Percentiles rank a stretch among this genome's conserved stretches.
phyloP scores from a whole-genome alignment of 768 basidiomycete species.

The Dentipellis fragilis region DNA sequence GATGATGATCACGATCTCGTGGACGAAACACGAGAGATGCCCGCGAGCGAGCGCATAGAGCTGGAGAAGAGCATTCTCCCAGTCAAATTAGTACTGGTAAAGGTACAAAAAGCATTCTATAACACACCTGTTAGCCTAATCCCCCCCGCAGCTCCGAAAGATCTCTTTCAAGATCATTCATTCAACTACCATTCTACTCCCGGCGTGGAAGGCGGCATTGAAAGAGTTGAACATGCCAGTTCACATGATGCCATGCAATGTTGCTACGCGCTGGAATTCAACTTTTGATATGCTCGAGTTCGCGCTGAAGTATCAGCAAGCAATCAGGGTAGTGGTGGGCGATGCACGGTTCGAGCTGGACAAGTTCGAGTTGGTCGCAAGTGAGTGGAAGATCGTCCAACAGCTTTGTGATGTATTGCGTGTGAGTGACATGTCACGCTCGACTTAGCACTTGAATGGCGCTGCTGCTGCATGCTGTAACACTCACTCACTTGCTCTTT shows the following conservation, averaged over 20 bases:
- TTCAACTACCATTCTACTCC: slow-evolving; percentile 15
- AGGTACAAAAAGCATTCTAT: slow-evolving; percentile 18
- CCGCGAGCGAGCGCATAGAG: slow-evolving; percentile 6
- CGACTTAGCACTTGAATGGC: no score
- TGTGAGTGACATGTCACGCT: neutral
- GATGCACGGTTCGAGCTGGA: neutral
- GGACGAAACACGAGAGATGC: slow-evolving; percentile 15
- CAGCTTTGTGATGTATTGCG: neutral
- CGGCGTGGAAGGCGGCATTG: slow-evolving; percentile 11
- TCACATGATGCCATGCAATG: slow-evolving; percentile 15
- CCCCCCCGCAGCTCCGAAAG: slow-evolving; percentile 5
- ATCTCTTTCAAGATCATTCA: slow-evolving; percentile 14
- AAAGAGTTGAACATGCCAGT: neutral
- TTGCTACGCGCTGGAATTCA: slow-evolving; percentile 20
- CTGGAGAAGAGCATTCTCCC: slow-evolving; percentile 16
- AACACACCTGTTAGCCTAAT: neutral
- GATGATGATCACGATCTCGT: slow-evolving; percentile 17
- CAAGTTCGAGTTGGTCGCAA: slow-evolving; percentile 4
- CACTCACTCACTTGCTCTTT: neutral
- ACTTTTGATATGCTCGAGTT: slow-evolving; percentile 6
- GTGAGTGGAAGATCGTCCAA: neutral
- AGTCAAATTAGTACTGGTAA: slow-evolving; percentile 20
- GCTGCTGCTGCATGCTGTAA: neutral
- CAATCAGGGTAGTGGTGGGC: slow-evolving; percentile 4
- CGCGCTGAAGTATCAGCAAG: slow-evolving; percentile 7